Percentiles rank a stretch among this genome's conserved stretches.
Conservation (phyloP, 805 yeast genomes). For the Starmera caribaea region DNA sequence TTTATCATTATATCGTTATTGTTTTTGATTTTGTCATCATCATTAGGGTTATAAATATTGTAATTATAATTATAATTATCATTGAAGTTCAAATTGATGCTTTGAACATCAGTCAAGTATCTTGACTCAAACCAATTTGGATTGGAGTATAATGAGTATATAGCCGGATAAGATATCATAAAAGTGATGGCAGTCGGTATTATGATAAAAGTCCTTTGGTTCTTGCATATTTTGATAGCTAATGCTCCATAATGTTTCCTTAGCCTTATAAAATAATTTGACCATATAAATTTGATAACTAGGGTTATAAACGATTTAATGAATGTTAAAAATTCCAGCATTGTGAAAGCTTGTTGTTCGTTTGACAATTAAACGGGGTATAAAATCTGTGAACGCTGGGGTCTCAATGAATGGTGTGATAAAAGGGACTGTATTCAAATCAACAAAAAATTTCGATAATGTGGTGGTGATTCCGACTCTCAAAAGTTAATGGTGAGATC, state of each 20-base stretch:
- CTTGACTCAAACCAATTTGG: constrained; percentile 13
- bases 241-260: constrained; percentile 14
- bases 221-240: constrained; percentile 21
- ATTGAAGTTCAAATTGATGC: not conserved
- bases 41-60: too few relatives aligned
- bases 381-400: too few relatives aligned
- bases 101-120: constrained; percentile 8
- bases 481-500: too few relatives aligned
- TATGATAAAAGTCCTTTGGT: constrained; percentile 34
- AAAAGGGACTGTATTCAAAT: too few relatives aligned
- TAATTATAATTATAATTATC: too few relatives aligned
- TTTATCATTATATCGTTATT: too few relatives aligned
- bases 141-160: constrained; percentile 26
- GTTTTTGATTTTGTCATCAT: too few relatives aligned
- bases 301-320: constrained; percentile 11
- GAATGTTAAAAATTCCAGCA: constrained; percentile 15
- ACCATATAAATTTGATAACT: constrained; percentile 8
- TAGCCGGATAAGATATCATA: constrained; percentile 38
- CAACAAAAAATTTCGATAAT: too few relatives aligned
- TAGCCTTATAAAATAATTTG: constrained; percentile 6
- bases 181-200: constrained; percentile 39
- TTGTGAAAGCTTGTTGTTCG: constrained; percentile 1
- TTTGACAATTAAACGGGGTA: too few relatives aligned
- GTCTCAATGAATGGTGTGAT: too few relatives aligned
- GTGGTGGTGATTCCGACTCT: too few relatives aligned